These are phyloP conservation scores for Poa annua DNA, from an alignment of 176 grass and related monocot genomes.

Conservation along the genomic window DNA sequence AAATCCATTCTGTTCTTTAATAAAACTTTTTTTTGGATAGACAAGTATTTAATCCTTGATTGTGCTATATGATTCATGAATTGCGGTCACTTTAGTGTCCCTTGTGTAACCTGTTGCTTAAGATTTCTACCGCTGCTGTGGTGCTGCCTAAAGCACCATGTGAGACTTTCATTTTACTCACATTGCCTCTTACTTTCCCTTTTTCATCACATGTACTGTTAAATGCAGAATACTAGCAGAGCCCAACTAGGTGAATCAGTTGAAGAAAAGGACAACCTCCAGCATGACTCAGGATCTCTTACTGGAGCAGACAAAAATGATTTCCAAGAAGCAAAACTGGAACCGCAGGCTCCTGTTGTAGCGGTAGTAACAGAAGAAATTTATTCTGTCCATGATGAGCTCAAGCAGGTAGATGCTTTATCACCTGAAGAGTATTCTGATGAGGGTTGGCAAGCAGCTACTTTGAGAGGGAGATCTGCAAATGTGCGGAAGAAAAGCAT, in stretches of 20 bases:
- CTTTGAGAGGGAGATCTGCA: constrained; percentile 65
- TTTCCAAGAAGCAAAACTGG: constrained; percentile 35
- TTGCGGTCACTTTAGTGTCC: background rate
- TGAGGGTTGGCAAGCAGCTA: constrained; percentile 97
- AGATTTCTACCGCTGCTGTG: background rate
- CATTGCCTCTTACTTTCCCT: constrained; percentile 47
- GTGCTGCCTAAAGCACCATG: constrained; percentile 19
- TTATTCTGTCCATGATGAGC: constrained; percentile 46
- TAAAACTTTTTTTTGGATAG: constrained; percentile 21
- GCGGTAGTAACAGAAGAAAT: constrained; percentile 52
- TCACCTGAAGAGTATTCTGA: constrained; percentile 94
- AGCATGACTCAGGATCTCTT: constrained; percentile 44
- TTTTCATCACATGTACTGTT: constrained; percentile 59
- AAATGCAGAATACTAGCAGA: constrained; percentile 91
- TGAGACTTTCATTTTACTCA: background rate
- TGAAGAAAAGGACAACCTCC: constrained; percentile 56
- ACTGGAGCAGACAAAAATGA: constrained; percentile 31
- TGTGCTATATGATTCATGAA: constrained; percentile 14
- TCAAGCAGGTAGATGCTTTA: constrained; percentile 52
- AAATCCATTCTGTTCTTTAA: constrained; percentile 15
- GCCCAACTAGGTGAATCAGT: constrained; percentile 63
- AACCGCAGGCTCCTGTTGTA: constrained; percentile 24
- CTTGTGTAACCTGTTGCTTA: constrained; percentile 8
- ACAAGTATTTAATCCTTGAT: background rate
- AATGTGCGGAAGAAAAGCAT: constrained; percentile 65